phyloP scores from a whole-genome alignment of 2,329 filamentous ascomycete species.

The Penicillium griseofulvum region DNA sequence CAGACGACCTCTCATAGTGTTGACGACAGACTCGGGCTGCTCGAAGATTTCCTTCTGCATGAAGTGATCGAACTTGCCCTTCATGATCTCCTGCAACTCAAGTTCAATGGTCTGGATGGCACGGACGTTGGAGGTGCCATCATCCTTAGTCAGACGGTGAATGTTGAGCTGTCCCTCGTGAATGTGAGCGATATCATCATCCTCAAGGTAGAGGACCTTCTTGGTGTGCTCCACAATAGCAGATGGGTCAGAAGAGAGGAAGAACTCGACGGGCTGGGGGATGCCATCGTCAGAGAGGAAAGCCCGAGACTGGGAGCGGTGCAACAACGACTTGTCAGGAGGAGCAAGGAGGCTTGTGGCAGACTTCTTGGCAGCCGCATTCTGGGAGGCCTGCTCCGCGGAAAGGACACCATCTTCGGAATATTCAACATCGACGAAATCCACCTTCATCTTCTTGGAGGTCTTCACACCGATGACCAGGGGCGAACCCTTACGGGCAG shows the following conservation, averaged over 20 bases:
- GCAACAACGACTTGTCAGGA: conserved; percentile 94
- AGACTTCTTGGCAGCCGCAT: conserved; percentile 91
- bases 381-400: conserved; percentile 92
- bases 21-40: conserved; percentile 98
- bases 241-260: conserved; percentile 96
- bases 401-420: conserved; percentile 84
- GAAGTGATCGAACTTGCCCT: conserved; percentile 99
- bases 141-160: conserved; percentile 94
- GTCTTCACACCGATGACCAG: conserved; percentile 97
- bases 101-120: conserved; percentile 98
- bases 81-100: conserved; percentile 99
- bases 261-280: conserved; percentile 98
- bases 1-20: conserved; percentile 98
- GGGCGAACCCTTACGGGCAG: conserved; percentile 96
- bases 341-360: conserved; percentile 74
- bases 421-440: conserved; percentile 99
- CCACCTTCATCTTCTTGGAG: conserved; percentile 98
- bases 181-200: conserved; percentile 99
- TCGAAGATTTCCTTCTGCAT: conserved; percentile 99
- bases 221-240: conserved; percentile 99
- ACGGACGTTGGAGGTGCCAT: conserved; percentile 94
- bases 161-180: conserved; percentile 99
- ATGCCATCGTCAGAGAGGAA: conserved; percentile 98
- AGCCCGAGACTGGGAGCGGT: conserved; percentile 96
- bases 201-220: conserved; percentile 99